Percentiles rank a stretch among this genome's conserved stretches.
Conservation (phyloP, 441 rosid species). For the Adansonia madagascariensis region DNA sequence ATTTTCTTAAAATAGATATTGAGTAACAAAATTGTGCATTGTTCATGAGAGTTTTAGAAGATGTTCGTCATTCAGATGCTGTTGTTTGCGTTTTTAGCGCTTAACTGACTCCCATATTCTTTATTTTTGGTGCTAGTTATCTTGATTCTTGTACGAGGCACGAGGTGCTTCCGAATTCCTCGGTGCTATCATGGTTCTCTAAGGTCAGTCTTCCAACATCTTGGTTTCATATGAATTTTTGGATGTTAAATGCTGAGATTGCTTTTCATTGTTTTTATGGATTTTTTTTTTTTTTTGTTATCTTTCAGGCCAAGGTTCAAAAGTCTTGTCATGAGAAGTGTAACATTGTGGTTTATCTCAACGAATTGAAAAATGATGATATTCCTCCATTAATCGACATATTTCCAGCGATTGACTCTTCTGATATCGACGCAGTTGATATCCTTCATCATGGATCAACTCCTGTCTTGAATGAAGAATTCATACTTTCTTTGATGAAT, state of each 20-base stretch:
- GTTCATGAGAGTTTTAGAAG: background rate
- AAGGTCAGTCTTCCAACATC: slow-evolving; percentile 36
- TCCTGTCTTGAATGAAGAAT: slow-evolving; percentile 39
- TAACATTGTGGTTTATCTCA: slow-evolving; percentile 42
- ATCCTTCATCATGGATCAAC: slow-evolving; percentile 33
- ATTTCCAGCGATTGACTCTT: slow-evolving; percentile 36
- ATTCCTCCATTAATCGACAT: slow-evolving; percentile 41
- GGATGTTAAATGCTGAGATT: background rate
- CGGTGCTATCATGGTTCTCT: slow-evolving; percentile 44
- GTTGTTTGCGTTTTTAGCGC: background rate
- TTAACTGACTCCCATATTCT: slow-evolving; percentile 8
- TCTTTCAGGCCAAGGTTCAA: slow-evolving; percentile 44
- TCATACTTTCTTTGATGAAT: slow-evolving; percentile 44
- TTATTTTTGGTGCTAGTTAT: slow-evolving; percentile 42
- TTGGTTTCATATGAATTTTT: background rate
- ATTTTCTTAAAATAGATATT: background rate
- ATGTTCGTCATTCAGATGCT: background rate
- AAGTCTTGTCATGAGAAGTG: slow-evolving; percentile 36
- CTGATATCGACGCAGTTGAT: slow-evolving; percentile 44
- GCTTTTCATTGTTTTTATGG: background rate
- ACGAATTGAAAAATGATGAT: slow-evolving; percentile 48
- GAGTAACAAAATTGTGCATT: background rate
- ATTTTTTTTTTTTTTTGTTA: slow-evolving; percentile 3
- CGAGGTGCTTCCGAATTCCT: slow-evolving; percentile 39
- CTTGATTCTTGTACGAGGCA: slow-evolving; percentile 49